Evolutionary conservation across 2,329 filamentous ascomycete genomes (phyloP).

Genomic region (Podosphaera fusca): DNA sequence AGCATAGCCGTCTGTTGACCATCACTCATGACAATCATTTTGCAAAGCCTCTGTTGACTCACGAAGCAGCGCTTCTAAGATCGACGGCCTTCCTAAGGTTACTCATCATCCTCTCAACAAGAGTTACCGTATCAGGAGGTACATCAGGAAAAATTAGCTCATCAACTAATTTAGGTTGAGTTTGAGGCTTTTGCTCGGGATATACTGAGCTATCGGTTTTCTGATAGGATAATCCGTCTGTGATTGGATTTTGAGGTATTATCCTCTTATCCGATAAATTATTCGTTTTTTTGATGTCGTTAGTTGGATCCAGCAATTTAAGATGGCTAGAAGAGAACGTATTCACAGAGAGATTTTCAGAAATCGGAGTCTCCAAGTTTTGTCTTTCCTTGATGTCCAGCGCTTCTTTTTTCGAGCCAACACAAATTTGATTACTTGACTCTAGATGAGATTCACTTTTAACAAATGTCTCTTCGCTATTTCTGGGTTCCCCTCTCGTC

Average conservation of each 20-base stretch:
- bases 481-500: neutral
- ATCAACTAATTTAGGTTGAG: neutral
- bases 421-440: too few species aligned
- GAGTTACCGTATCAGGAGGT: conserved; percentile 15
- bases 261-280: neutral
- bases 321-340: too few species aligned
- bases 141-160: conserved; percentile 14
- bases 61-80: neutral
- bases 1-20: neutral
- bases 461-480: neutral
- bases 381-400: too few species aligned
- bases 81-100: conserved; percentile 21
- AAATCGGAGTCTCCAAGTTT: too few species aligned
- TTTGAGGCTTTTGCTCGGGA: neutral
- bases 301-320: too few species aligned
- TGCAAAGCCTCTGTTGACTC: neutral
- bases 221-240: neutral
- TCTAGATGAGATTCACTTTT: too few species aligned
- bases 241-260: neutral
- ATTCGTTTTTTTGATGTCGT: too few species aligned
- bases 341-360: too few species aligned
- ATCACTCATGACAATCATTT: neutral
- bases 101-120: conserved; percentile 29
- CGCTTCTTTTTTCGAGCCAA: too few species aligned
- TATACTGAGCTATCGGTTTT: neutral